These are phyloP conservation scores for Rhodotorula sp. DNA, from an alignment of 1,284 basidiomycete genomes.

Conservation along the genomic window DNA sequence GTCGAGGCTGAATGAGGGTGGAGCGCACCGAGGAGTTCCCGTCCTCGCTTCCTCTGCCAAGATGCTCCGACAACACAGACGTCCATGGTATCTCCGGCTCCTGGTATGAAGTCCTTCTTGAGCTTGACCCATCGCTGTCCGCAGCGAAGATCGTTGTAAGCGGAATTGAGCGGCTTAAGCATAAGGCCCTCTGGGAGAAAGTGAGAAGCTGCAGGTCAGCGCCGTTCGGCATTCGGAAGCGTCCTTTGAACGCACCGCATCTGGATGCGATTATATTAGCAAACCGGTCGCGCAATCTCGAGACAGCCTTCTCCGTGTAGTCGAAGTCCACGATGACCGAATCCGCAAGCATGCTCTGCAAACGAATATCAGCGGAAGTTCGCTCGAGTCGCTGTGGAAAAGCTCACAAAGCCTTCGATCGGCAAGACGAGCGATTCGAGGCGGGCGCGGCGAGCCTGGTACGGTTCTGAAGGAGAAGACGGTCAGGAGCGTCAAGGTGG, in stretches of 20 bases:
- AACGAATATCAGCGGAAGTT: neutral
- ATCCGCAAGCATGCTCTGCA: conserved; percentile 59
- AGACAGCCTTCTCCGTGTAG: conserved; percentile 39
- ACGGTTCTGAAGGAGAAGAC: conserved; percentile 50
- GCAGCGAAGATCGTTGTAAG: conserved; percentile 62
- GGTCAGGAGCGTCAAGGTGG: neutral
- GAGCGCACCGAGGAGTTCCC: conserved; percentile 66
- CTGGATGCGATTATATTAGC: conserved; percentile 35
- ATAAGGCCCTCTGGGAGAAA: conserved; percentile 68
- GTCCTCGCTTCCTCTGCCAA: conserved; percentile 73
- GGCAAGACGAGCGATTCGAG: conserved; percentile 61
- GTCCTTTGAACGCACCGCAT: conserved; percentile 15
- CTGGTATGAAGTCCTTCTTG: conserved; percentile 72
- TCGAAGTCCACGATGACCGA: conserved; percentile 54
- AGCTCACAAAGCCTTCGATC: conserved; percentile 58
- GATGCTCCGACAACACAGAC: conserved; percentile 70
- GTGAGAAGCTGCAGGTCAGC: too few species aligned
- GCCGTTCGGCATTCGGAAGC: too few species aligned
- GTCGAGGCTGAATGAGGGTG: neutral
- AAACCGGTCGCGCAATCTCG: conserved; percentile 27
- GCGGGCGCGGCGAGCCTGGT: conserved; percentile 59
- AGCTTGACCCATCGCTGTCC: conserved; percentile 72
- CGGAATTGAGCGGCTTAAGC: conserved; percentile 67
- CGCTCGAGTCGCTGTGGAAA: too few species aligned
- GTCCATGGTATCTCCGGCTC: conserved; percentile 76